Conservation (phyloP, 805 yeast genomes). For the Candida tibetensis region DNA sequence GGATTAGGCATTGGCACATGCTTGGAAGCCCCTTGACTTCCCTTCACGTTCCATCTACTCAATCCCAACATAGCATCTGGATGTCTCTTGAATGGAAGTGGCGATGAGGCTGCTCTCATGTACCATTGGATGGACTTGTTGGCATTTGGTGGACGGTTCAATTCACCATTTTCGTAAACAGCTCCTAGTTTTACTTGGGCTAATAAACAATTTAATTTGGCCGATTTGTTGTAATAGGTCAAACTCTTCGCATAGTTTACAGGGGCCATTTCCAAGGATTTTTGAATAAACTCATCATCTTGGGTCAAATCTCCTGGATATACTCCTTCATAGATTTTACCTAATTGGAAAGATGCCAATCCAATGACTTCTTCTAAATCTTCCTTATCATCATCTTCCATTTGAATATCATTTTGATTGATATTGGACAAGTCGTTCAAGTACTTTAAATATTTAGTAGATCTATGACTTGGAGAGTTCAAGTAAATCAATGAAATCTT, state of each 20-base stretch:
- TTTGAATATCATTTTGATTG: constrained; percentile 33
- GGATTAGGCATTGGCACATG: constrained; percentile 37
- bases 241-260: constrained; percentile 43
- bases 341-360: constrained; percentile 40
- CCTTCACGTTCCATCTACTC: constrained; percentile 39
- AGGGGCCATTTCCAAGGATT: constrained; percentile 36
- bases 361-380: constrained; percentile 43
- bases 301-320: constrained; percentile 41
- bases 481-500: constrained; percentile 38
- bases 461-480: constrained; percentile 32
- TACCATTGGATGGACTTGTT: constrained; percentile 46
- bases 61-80: constrained; percentile 47
- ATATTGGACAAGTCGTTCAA: constrained; percentile 36
- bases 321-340: constrained; percentile 42
- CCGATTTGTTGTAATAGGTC: constrained; percentile 41
- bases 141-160: constrained; percentile 37
- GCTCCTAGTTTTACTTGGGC: constrained; percentile 42
- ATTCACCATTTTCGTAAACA: constrained; percentile 43
- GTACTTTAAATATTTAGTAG: constrained; percentile 34
- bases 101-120: constrained; percentile 39
- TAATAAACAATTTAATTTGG: constrained; percentile 36
- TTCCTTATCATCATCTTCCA: constrained; percentile 37
- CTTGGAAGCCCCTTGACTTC: constrained; percentile 32
- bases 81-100: constrained; percentile 37
- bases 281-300: constrained; percentile 35